Conservation (phyloP, 768 basidiomycete genomes). For the Leccinellum rugosiceps region DNA sequence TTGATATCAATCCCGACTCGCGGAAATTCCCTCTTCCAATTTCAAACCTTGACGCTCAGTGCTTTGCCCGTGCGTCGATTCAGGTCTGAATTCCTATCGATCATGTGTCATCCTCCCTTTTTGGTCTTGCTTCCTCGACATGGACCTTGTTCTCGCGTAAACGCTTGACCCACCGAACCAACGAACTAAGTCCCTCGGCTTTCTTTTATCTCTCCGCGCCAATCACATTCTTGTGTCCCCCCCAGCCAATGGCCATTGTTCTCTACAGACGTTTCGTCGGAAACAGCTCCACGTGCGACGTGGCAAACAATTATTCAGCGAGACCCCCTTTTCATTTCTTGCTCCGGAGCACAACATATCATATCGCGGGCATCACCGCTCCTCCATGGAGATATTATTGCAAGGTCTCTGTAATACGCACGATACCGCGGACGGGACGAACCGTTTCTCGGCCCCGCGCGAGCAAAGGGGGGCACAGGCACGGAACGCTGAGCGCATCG, state of each 20-base stretch:
- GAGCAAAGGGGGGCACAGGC: not conserved
- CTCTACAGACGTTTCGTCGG: conserved; percentile 4
- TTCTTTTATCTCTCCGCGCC: not conserved
- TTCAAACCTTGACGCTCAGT: conserved; percentile 19
- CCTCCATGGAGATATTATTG: conserved; percentile 9
- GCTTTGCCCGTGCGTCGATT: conserved; percentile 5
- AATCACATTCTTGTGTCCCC: conserved; percentile 1
- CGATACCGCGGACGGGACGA: not conserved
- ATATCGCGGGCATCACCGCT: not conserved
- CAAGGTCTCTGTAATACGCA: not conserved
- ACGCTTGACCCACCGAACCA: conserved; percentile 6
- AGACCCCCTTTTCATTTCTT: not conserved
- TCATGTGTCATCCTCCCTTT: conserved; percentile 4
- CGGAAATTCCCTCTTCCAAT: conserved; percentile 19
- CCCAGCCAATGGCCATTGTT: conserved; percentile 2
- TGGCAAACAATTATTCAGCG: not conserved
- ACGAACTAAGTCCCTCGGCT: not conserved
- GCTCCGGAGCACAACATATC: not conserved
- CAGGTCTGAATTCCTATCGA: conserved; percentile 2
- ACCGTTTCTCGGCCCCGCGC: conserved; percentile 5
- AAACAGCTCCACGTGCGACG: conserved; percentile 11
- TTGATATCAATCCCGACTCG: conserved; percentile 9
- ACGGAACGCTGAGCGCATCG: not conserved
- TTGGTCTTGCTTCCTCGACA: conserved; percentile 21
- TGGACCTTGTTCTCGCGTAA: conserved; percentile 18